Conservation (phyloP, 2,329 filamentous ascomycete species). For the Xylariaceae sp. region DNA sequence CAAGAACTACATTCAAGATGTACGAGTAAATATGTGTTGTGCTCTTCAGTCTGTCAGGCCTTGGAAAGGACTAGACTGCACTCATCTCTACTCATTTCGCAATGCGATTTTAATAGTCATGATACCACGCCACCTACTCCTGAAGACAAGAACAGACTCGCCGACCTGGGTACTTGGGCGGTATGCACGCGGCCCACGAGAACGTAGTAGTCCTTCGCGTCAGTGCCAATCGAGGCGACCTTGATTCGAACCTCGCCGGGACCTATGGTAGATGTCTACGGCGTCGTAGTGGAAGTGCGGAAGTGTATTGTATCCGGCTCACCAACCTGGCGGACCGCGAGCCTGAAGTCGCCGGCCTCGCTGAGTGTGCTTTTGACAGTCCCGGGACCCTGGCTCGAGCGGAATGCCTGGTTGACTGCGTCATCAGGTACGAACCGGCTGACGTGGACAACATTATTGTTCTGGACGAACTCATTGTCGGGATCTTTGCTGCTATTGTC, state of each 20-base stretch:
- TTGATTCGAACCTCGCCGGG: conserved; percentile 7
- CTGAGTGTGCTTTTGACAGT: background rate
- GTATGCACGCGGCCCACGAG: conserved; percentile 12
- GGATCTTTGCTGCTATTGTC: background rate
- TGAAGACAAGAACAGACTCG: conserved; percentile 31
- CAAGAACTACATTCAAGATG: no score
- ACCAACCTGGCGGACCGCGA: conserved; percentile 4
- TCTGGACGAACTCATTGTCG: conserved; percentile 13
- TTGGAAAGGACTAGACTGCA: background rate
- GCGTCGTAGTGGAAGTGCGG: background rate
- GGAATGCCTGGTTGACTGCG: conserved; percentile 7
- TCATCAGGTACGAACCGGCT: conserved; percentile 15
- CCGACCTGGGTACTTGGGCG: conserved; percentile 22
- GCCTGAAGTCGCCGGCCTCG: conserved; percentile 2
- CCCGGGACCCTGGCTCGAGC: conserved; percentile 5
- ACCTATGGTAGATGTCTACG: background rate
- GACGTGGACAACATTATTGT: conserved; percentile 7
- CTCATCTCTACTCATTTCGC: conserved; percentile 22
- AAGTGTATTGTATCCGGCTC: conserved; percentile 16
- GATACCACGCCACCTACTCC: conserved; percentile 34
- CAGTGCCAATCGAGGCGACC: conserved; percentile 9
- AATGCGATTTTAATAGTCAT: conserved; percentile 32
- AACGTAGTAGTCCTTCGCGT: conserved; percentile 17
- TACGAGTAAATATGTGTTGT: background rate
- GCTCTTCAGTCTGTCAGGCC: background rate